Percentiles rank a stretch among this genome's conserved stretches.
phyloP scores from a whole-genome alignment of 1,139 yeast species.

The Zygosaccharomyces pseudobailii region DNA sequence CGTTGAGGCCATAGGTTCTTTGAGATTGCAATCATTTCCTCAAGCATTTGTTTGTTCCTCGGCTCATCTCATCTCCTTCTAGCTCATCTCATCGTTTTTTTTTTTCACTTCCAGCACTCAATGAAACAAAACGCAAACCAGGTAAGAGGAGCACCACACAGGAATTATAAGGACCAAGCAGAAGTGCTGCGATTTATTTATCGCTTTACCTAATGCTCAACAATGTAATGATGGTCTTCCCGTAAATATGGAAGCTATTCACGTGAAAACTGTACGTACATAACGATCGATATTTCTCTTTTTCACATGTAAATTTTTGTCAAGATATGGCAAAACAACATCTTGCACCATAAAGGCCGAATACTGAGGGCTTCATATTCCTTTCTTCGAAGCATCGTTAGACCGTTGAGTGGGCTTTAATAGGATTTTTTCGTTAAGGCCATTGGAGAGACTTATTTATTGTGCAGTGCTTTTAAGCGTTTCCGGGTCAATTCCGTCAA shows the following conservation, averaged over 20 bases:
- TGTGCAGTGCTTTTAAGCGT: not conserved
- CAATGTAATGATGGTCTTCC: not conserved
- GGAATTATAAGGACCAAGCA: not conserved
- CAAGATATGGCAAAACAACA: not conserved
- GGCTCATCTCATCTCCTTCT: slow-evolving; percentile 10
- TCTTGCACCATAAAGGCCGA: not conserved
- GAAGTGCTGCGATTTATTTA: not conserved
- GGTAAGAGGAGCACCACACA: not conserved
- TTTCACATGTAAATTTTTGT: not conserved
- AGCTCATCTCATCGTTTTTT: slow-evolving; percentile 10
- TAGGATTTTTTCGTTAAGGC: not conserved
- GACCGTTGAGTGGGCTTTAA: not conserved
- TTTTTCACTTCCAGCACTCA: not conserved
- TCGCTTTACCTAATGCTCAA: not conserved
- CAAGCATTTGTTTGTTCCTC: not conserved
- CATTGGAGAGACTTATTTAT: not conserved
- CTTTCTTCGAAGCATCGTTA: not conserved
- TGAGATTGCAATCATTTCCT: not conserved
- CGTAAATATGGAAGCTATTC: not conserved
- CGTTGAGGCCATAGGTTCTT: slow-evolving; percentile 30
- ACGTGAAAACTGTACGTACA: not conserved
- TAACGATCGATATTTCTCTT: not conserved
- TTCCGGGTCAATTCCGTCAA: not conserved
- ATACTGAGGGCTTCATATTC: not conserved
- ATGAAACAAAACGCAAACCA: not conserved